phyloP scores from a whole-genome alignment of 495 filamentous ascomycete species.

The Trichoderma asperelloides region DNA sequence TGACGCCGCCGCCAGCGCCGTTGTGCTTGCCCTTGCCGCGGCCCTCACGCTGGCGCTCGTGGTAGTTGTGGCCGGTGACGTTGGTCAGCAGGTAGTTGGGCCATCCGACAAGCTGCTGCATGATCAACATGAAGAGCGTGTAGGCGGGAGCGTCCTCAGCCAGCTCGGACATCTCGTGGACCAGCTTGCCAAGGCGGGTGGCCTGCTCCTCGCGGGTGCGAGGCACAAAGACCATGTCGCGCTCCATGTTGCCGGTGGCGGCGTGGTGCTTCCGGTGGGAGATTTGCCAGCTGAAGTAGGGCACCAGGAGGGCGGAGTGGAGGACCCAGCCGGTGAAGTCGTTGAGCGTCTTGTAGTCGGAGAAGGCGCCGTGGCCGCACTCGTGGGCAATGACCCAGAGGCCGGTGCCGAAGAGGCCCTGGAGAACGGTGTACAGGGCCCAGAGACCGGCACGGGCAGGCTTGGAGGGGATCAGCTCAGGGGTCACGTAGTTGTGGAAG shows the following conservation, averaged over 20 bases:
- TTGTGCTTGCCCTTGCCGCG: conserved; percentile 85
- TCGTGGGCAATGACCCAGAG: conserved; percentile 83
- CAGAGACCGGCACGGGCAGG: conserved; percentile 50
- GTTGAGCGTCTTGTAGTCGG: conserved; percentile 67
- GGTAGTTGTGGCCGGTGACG: conserved; percentile 90
- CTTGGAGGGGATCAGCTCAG: conserved; percentile 51
- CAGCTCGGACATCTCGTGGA: conserved; percentile 76
- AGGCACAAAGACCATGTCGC: conserved; percentile 96
- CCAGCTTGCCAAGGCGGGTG: conserved; percentile 54
- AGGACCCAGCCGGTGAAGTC: conserved; percentile 80
- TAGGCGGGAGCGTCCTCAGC: conserved; percentile 89
- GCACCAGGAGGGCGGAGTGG: conserved; percentile 73
- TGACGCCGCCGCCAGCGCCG: conserved; percentile 70
- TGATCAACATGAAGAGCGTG: conserved; percentile 60
- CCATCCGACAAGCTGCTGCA: conserved; percentile 89
- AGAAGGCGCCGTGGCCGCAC: conserved; percentile 84
- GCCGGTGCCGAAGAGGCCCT: conserved; percentile 72
- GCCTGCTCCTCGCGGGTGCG: conserved; percentile 72
- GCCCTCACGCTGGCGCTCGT: conserved; percentile 73
- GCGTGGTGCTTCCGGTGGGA: conserved; percentile 93
- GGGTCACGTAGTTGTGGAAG: conserved; percentile 54
- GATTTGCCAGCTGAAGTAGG: conserved; percentile 91
- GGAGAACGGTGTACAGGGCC: conserved; percentile 60
- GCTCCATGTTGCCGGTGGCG: conserved; percentile 88
- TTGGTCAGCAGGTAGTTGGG: conserved; percentile 77